Percentiles rank a stretch among this genome's conserved stretches.
Conservation (phyloP, 108 stramenopile species). For the Nitzschia sp. region DNA sequence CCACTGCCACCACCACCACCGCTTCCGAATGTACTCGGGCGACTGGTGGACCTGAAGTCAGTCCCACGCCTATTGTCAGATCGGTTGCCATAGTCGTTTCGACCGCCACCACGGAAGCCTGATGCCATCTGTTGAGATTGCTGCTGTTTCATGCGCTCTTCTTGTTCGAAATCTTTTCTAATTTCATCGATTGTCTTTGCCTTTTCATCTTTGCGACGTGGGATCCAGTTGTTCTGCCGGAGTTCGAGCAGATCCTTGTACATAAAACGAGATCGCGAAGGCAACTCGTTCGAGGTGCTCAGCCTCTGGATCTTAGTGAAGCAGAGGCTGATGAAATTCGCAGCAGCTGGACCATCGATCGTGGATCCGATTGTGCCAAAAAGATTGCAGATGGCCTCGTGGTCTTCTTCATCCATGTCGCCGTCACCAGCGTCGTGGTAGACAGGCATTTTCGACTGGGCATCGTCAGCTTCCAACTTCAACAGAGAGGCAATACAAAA, state of each 20-base stretch:
- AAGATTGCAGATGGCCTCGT: slow-evolving; percentile 87
- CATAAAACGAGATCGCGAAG: slow-evolving; percentile 88
- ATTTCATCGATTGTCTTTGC: slow-evolving; percentile 93
- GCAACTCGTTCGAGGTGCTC: slow-evolving; percentile 59
- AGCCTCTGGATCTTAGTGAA: slow-evolving; percentile 65
- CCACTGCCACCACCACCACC: slow-evolving; percentile 27
- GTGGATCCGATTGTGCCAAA: slow-evolving; percentile 83
- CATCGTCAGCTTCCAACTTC: slow-evolving; percentile 63
- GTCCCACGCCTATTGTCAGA: slow-evolving; percentile 24
- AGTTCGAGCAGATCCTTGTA: slow-evolving; percentile 95
- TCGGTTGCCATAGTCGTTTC: slow-evolving; percentile 29
- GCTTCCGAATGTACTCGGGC: slow-evolving; percentile 18
- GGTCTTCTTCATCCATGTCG: slow-evolving; percentile 88
- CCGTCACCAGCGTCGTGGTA: slow-evolving; percentile 49
- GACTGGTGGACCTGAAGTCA: slow-evolving; percentile 24
- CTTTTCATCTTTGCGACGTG: slow-evolving; percentile 88
- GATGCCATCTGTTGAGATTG: slow-evolving; percentile 49
- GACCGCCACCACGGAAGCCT: slow-evolving; percentile 40
- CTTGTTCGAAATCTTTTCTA: slow-evolving; percentile 81
- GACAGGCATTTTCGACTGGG: slow-evolving; percentile 42
- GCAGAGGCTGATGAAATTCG: slow-evolving; percentile 64
- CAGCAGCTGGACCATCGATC: slow-evolving; percentile 66
- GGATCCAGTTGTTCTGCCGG: slow-evolving; percentile 85
- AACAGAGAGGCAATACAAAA: slow-evolving; percentile 83
- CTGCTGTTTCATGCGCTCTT: slow-evolving; percentile 62